These are phyloP conservation scores for Aquilaria sinensis DNA, from an alignment of 345 rosid species.

Conservation along the genomic window DNA sequence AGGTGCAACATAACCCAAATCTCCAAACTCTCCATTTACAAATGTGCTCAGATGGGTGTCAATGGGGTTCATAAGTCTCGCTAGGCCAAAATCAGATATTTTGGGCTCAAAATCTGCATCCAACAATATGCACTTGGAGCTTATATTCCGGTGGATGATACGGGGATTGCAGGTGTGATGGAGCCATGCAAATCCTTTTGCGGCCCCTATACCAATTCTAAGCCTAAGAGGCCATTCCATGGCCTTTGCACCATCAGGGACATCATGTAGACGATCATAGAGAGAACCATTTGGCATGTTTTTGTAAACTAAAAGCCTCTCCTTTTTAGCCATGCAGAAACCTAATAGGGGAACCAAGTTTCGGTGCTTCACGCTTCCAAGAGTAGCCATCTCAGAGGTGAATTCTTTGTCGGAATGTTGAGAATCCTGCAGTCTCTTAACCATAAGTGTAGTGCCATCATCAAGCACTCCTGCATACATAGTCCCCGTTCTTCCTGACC, in stretches of 20 bases:
- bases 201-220: constrained; percentile 74
- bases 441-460: constrained; percentile 69
- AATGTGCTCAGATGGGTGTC: constrained; percentile 95
- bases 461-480: constrained; percentile 76
- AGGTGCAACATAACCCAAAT: constrained; percentile 92
- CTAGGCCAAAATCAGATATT: constrained; percentile 94
- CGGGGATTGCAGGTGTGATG: constrained; percentile 96
- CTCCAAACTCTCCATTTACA: constrained; percentile 96
- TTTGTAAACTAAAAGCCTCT: constrained; percentile 73
- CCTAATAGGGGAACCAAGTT: constrained; percentile 92
- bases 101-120: constrained; percentile 77
- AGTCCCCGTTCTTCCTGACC: constrained; percentile 83
- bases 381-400: constrained; percentile 68
- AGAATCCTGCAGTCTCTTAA: constrained; percentile 90
- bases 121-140: constrained; percentile 86
- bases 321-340: constrained; percentile 60
- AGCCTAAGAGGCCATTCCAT: constrained; percentile 91
- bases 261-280: constrained; percentile 44
- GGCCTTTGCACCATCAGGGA: constrained; percentile 36
- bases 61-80: constrained; percentile 91
- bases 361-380: constrained; percentile 75
- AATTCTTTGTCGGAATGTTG: constrained; percentile 81
- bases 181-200: constrained; percentile 91
- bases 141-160: constrained; percentile 84
- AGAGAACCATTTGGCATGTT: constrained; percentile 76